A percentile compares a stretch with the other conserved stretches of the same genome.
Evolutionary conservation across 208 protist genomes (phyloP).

Genomic region (Naegleria fowleri): DNA sequence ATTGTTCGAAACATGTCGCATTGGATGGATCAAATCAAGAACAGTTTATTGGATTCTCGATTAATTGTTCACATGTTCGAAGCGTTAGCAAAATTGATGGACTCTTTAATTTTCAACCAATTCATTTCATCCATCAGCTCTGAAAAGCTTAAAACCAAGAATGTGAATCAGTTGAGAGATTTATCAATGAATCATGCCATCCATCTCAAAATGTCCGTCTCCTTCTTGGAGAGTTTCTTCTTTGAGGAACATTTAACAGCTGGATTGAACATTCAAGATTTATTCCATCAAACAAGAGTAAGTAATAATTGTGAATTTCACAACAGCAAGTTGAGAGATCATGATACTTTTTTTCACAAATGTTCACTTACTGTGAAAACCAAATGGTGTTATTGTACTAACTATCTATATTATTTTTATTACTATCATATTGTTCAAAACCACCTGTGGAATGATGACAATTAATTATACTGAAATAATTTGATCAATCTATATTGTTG

Average conservation of each 20-base stretch:
- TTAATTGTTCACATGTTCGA: not conserved
- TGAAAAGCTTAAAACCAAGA: not conserved
- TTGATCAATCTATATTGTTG: too few relatives aligned
- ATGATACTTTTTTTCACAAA: too few relatives aligned
- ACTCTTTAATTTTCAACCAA: not conserved
- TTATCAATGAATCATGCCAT: not conserved
- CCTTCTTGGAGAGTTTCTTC: constrained; percentile 20
- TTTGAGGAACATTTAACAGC: not conserved
- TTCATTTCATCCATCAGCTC: not conserved
- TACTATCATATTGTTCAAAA: too few relatives aligned
- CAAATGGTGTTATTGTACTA: too few relatives aligned
- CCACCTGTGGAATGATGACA: too few relatives aligned
- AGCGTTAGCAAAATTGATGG: not conserved
- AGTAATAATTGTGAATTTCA: not conserved
- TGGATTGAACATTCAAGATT: not conserved
- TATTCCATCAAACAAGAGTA: constrained; percentile 5
- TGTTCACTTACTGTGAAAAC: too few relatives aligned
- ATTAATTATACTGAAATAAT: too few relatives aligned
- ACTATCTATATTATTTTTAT: too few relatives aligned
- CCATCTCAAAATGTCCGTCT: not conserved
- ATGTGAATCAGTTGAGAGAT: not conserved
- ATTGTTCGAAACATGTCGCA: not conserved
- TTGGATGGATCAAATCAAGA: not conserved
- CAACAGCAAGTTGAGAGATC: too few relatives aligned
- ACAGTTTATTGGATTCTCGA: not conserved